A percentile compares a stretch with the other conserved stretches of the same genome.
Conservation (phyloP, 306 rosid species). For the Vicia faba region DNA sequence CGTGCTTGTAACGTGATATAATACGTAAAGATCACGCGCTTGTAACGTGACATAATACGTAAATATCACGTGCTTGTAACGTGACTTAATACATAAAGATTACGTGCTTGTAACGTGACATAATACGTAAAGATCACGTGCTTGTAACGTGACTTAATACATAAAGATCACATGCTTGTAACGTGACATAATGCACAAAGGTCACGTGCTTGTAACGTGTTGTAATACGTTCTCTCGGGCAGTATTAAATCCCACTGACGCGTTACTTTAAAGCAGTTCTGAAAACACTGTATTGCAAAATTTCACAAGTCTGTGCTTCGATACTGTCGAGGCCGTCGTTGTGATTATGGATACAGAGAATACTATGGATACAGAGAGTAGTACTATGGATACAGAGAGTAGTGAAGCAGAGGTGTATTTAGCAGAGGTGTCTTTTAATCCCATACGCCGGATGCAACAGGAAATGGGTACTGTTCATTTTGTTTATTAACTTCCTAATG, state of each 20-base stretch:
- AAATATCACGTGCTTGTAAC: no score
- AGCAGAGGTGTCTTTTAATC: neutral
- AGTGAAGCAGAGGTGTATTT: neutral
- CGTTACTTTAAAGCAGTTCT: conserved; percentile 7
- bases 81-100: no score
- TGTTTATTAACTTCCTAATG: conserved; percentile 22
- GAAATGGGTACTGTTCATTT: conserved; percentile 32
- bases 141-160: no score
- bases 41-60: no score
- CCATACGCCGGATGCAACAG: neutral
- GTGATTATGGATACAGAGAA: neutral
- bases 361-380: no score
- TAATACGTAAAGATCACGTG: no score
- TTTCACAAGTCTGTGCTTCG: neutral
- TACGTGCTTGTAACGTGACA: no score
- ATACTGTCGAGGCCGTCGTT: neutral
- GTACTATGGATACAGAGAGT: no score
- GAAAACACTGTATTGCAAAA: neutral
- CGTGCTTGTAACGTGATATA: neutral
- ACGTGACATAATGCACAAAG: no score
- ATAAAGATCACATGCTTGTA: no score
- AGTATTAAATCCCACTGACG: conserved; percentile 1
- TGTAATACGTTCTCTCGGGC: neutral
- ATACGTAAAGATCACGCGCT: no score
- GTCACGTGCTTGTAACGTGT: neutral